A percentile compares a stretch with the other conserved stretches of the same genome.
Conservation (phyloP, 2,329 filamentous ascomycete genomes). For the Colletotrichum neosansevieriae region DNA sequence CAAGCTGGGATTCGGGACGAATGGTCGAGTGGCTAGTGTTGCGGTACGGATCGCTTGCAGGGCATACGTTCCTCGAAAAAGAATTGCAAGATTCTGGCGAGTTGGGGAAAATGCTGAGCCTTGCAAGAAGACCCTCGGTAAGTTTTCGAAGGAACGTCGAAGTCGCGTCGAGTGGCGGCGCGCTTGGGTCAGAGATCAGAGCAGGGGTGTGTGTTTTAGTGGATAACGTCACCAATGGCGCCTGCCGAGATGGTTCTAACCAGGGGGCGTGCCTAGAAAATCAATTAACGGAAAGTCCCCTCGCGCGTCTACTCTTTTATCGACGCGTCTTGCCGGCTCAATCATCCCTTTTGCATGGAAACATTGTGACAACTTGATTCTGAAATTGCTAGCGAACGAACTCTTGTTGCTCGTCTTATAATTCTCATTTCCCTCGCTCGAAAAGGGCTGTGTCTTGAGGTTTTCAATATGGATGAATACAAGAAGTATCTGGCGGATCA, state of each 20-base stretch:
- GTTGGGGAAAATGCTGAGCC: background rate
- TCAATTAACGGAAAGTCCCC: slow-evolving; percentile 34
- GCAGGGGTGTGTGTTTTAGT: slow-evolving; percentile 12
- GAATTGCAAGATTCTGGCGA: no score
- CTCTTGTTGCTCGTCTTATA: no score
- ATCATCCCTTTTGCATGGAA: slow-evolving; percentile 5
- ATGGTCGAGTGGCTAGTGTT: no score
- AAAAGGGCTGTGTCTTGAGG: no score
- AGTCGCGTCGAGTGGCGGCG: slow-evolving; percentile 37
- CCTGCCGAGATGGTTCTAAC: background rate
- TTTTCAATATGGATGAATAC: slow-evolving; percentile 68
- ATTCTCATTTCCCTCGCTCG: no score
- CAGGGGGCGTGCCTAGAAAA: slow-evolving; percentile 22
- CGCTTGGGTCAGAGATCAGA: slow-evolving; percentile 15
- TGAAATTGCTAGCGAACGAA: no score
- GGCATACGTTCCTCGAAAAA: no score
- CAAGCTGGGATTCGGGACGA: background rate
- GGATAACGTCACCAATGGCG: slow-evolving; percentile 23
- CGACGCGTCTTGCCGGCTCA: slow-evolving; percentile 27
- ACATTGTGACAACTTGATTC: background rate
- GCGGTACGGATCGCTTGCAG: no score
- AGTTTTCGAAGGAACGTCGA: slow-evolving; percentile 1
- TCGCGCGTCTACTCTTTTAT: slow-evolving; percentile 24
- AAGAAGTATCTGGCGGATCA: slow-evolving; percentile 80
- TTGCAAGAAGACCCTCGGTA: background rate